Percentiles rank a stretch among this genome's conserved stretches.
Conservation (phyloP, 257 asterid genomes). For the Nicotiana otophora region DNA sequence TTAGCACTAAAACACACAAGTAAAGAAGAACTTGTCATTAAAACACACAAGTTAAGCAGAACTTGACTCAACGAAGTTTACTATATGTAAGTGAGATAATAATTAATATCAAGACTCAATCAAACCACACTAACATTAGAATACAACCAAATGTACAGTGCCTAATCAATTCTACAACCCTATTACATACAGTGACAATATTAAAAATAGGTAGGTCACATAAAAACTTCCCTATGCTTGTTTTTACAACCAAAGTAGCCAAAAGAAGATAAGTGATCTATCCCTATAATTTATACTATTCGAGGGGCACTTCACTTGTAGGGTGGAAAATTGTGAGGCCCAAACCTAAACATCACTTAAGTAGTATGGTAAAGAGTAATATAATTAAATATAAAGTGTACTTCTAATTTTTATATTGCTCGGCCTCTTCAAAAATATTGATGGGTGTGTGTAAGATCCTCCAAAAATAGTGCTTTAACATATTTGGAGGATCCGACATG, state of each 20-base stretch:
- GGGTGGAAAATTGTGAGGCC: slow-evolving; percentile 50
- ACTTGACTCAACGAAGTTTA: too few species aligned
- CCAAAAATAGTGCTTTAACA: too few species aligned
- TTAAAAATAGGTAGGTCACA: not conserved
- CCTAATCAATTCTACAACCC: not conserved
- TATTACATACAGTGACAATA: not conserved
- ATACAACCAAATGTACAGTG: not conserved
- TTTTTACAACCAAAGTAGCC: not conserved
- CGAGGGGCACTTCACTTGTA: slow-evolving; percentile 31
- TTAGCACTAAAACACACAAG: too few species aligned
- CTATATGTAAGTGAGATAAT: not conserved
- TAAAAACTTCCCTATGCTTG: not conserved
- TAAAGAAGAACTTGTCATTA: too few species aligned
- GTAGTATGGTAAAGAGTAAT: not conserved
- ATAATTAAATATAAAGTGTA: not conserved
- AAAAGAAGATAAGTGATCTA: not conserved
- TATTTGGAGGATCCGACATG: too few species aligned
- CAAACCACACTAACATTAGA: not conserved
- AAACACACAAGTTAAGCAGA: too few species aligned
- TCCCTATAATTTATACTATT: not conserved
- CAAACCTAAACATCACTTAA: slow-evolving; percentile 15
- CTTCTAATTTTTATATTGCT: too few species aligned
- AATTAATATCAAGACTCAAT: not conserved
- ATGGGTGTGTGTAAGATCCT: too few species aligned
- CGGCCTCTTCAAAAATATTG: too few species aligned